A percentile compares a stretch with the other conserved stretches of the same genome.
phyloP scores from a whole-genome alignment of 2,329 filamentous ascomycete species.

The Claviceps paspali region DNA sequence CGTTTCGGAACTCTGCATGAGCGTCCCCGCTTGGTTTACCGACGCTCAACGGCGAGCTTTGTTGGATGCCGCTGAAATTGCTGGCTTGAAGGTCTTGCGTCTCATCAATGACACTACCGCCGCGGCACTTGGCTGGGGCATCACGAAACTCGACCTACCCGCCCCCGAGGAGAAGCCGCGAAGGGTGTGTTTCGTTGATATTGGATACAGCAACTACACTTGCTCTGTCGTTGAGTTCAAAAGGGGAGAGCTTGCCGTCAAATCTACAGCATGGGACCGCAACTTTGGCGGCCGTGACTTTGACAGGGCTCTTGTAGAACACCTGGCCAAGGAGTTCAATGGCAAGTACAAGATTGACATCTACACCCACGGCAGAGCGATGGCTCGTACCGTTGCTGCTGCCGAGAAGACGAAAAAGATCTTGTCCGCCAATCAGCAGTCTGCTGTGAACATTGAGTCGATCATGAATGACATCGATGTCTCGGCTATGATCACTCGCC shows the following conservation, averaged over 20 bases:
- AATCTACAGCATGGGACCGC: constrained; percentile 81
- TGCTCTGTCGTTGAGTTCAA: constrained; percentile 88
- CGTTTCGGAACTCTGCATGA: constrained; percentile 86
- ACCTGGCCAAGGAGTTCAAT: constrained; percentile 92
- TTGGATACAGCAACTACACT: constrained; percentile 94
- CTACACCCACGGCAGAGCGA: constrained; percentile 75
- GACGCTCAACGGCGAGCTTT: constrained; percentile 81
- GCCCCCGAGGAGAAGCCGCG: constrained; percentile 78
- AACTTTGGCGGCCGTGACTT: constrained; percentile 97
- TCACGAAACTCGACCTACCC: constrained; percentile 92
- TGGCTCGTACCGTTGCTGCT: constrained; percentile 70
- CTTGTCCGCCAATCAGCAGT: constrained; percentile 83
- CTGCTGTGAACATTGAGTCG: constrained; percentile 91
- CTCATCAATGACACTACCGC: constrained; percentile 98
- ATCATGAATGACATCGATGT: constrained; percentile 98
- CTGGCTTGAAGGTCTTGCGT: constrained; percentile 79
- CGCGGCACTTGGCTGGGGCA: constrained; percentile 88
- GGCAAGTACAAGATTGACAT: constrained; percentile 98
- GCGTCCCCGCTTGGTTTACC: constrained; percentile 93
- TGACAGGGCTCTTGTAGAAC: constrained; percentile 85
- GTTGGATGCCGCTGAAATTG: constrained; percentile 84
- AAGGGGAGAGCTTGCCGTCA: constrained; percentile 91
- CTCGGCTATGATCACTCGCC: constrained; percentile 72
- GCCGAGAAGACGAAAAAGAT: constrained; percentile 99
- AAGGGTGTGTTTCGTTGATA: constrained; percentile 82